Evolutionary conservation across 208 protist genomes (phyloP).

Genomic region (Acanthamoeba lenticulata): DNA sequence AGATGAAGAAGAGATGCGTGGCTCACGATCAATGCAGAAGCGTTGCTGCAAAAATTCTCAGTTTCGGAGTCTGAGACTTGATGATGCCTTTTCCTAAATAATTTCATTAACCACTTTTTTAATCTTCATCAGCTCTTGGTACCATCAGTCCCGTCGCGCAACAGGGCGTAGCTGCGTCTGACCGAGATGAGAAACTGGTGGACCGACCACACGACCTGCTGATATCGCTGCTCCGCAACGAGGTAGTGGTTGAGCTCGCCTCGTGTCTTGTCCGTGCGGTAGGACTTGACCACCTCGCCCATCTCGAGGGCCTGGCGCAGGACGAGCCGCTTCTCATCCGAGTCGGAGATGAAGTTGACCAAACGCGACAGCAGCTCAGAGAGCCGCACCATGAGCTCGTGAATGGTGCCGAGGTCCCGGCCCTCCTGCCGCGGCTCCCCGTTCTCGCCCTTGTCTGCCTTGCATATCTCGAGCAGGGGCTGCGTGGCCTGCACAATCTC

Average conservation of each 20-base stretch:
- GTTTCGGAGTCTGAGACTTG: neutral
- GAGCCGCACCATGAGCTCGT: neutral
- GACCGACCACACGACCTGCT: neutral
- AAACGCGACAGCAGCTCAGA: neutral
- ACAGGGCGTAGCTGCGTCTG: neutral
- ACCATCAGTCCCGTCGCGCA: neutral
- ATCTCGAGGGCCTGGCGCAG: neutral
- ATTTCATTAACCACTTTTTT: neutral
- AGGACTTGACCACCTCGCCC: neutral
- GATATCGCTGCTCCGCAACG: neutral
- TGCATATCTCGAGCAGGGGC: neutral
- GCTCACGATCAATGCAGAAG: neutral
- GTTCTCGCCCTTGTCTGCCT: neutral
- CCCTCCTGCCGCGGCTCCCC: neutral
- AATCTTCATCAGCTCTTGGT: neutral
- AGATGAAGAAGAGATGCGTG: neutral
- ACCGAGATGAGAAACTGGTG: neutral
- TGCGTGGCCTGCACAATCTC: neutral
- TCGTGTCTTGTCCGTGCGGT: neutral
- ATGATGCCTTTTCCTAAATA: neutral
- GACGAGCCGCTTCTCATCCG: neutral
- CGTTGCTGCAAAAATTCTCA: neutral
- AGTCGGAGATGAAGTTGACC: neutral
- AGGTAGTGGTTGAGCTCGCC: neutral
- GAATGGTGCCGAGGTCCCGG: neutral